A percentile compares a stretch with the other conserved stretches of the same genome.
phyloP scores from a whole-genome alignment of 1,284 basidiomycete species.

The Schizopora paradoxa region DNA sequence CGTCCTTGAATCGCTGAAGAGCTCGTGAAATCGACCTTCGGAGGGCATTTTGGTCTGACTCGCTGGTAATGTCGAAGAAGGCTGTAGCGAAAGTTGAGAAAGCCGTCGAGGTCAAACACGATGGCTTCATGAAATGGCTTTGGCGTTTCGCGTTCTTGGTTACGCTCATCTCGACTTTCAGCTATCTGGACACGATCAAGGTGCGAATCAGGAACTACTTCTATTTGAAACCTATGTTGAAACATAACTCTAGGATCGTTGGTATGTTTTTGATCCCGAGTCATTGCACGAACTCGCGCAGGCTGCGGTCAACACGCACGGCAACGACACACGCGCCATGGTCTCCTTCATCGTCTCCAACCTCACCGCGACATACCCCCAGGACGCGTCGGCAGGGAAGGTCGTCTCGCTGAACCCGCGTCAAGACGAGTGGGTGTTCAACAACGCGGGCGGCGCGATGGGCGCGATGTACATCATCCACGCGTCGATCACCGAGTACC shows the following conservation, averaged over 20 bases:
- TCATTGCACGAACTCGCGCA: slow-evolving; percentile 64
- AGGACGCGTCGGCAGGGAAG: slow-evolving; percentile 26
- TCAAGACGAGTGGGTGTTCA: slow-evolving; percentile 88
- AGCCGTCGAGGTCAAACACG: background rate
- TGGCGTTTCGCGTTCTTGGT: slow-evolving; percentile 36
- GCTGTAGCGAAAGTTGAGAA: background rate
- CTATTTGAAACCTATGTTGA: background rate
- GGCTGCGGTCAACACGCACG: slow-evolving; percentile 60
- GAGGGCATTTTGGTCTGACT: no score
- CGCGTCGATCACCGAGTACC: slow-evolving; percentile 89
- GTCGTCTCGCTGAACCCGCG: slow-evolving; percentile 58
- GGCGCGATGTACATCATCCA: slow-evolving; percentile 97
- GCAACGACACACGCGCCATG: slow-evolving; percentile 61
- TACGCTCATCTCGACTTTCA: slow-evolving; percentile 38
- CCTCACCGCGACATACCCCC: slow-evolving; percentile 64
- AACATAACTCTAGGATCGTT: slow-evolving; percentile 34
- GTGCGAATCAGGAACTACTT: slow-evolving; percentile 35
- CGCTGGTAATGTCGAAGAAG: background rate
- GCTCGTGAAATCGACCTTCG: no score
- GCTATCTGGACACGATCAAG: slow-evolving; percentile 55
- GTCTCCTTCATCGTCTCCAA: slow-evolving; percentile 73
- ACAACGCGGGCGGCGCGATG: slow-evolving; percentile 98
- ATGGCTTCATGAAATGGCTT: slow-evolving; percentile 38
- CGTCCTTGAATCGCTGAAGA: no score
- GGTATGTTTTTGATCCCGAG: slow-evolving; percentile 70